A percentile compares a stretch with the other conserved stretches of the same genome.
phyloP scores from a whole-genome alignment of 768 basidiomycete genomes.

The Peribolospora kevripleyi region DNA sequence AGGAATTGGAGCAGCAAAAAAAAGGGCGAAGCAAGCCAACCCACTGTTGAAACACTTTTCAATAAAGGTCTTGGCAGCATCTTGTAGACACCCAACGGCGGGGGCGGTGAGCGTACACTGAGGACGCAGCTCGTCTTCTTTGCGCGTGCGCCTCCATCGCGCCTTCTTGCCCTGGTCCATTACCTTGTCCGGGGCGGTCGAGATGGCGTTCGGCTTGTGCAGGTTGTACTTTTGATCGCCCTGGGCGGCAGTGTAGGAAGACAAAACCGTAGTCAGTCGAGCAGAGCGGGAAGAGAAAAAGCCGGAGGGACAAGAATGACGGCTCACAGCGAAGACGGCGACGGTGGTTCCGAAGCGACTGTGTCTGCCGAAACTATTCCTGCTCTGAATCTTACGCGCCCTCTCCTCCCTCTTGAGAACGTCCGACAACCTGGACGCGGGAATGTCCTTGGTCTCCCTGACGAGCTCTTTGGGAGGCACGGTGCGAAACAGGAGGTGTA shows the following conservation, averaged over 20 bases:
- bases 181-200: conserved; percentile 38
- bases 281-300: neutral
- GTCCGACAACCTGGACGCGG: conserved; percentile 27
- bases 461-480: conserved; percentile 18
- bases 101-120: conserved; percentile 17
- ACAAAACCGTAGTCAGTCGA: neutral
- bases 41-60: conserved; percentile 70
- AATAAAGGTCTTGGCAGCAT: conserved; percentile 46
- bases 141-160: conserved; percentile 14
- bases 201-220: conserved; percentile 63
- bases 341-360: conserved; percentile 93
- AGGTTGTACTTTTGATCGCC: conserved; percentile 31
- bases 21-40: conserved; percentile 17
- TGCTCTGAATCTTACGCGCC: conserved; percentile 32
- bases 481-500: conserved; percentile 70
- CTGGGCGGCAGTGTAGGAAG: conserved; percentile 8
- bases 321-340: conserved; percentile 34
- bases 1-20: conserved; percentile 5
- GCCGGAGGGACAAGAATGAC: neutral
- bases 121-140: conserved; percentile 15
- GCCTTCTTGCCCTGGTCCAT: conserved; percentile 41
- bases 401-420: conserved; percentile 56
- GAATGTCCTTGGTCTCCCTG: conserved; percentile 11
- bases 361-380: conserved; percentile 49
- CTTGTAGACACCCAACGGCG: conserved; percentile 29